phyloP scores from a whole-genome alignment of 148 eudicot species.

The Tetragonia tetragonoides region DNA sequence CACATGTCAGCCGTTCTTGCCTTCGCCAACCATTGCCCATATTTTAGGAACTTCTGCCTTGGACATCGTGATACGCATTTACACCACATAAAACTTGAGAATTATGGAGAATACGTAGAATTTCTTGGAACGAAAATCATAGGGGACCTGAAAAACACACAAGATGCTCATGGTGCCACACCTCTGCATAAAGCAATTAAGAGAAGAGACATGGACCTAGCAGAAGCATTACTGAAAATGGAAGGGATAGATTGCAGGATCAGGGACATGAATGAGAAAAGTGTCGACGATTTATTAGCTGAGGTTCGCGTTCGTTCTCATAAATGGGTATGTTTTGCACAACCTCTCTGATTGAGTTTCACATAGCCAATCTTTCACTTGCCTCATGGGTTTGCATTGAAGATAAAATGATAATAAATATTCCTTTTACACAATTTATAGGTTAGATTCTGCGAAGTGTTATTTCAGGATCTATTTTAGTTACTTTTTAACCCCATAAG shows the following conservation, averaged over 20 bases:
- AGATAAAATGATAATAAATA: no score
- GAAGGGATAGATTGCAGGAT: background rate
- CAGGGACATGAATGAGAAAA: background rate
- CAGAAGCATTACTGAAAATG: background rate
- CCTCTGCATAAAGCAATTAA: background rate
- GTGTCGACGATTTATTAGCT: background rate
- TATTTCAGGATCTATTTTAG: no score
- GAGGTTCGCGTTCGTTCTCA: background rate
- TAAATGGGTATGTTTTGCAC: background rate
- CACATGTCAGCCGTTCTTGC: background rate
- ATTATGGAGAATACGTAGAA: background rate
- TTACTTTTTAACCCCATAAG: no score
- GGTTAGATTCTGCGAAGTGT: no score
- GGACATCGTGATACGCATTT: background rate
- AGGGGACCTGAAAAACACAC: background rate
- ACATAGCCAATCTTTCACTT: no score
- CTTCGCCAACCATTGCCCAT: background rate
- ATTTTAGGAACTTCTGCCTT: background rate
- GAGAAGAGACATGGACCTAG: background rate
- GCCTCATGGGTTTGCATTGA: no score
- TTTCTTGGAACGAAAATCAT: background rate
- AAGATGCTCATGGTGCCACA: slow-evolving; percentile 1
- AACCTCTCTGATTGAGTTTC: no score
- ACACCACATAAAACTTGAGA: background rate
- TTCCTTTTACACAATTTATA: no score